Base-by-base conservation (phyloP, 805 yeast species). In the Kockiozyma suomiensis region DNA sequence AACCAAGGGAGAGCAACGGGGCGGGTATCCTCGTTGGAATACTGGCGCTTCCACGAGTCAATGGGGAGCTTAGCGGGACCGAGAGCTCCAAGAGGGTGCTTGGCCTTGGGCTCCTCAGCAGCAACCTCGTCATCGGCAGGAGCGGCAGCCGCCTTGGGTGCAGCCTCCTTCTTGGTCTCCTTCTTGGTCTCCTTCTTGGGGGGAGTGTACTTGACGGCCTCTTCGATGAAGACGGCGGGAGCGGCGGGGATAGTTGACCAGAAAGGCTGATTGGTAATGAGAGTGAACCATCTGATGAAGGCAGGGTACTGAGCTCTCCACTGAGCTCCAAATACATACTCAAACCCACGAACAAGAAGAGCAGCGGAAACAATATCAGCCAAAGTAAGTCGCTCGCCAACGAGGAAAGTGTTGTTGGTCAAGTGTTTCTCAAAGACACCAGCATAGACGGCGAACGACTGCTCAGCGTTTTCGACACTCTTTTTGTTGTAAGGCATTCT, bases 11-110 rank as follows among this genome's bases (percentile, higher is more conserved):
- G 82, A 68, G 97, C 96, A 69, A 78, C 85, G 75, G 85, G 86
- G 80, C 97, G 89, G 75, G 98, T 93, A 73, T 94, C 98, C 80
- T 90, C 93, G 84, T 93, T 94, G 67, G 97, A 91, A 87, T 94
- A 93, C 68, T 79, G 79, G 81, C 97, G 88, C 85, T 94, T 94
- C 96, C 97, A 92, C 78, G 90, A 94, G 74, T 93, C 97, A 66
- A 93, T 72, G 64, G 84, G 78, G 70, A 85, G 79, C 64, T 86
- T 72, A 63, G 90, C 75, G 74, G 83, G 87, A 71, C 94, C 96
- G 67, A 93, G 84, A 61, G 81, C 79, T 76, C 85, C 96, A 75
- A 92, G 84, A 73, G 98, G 97, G 81, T 93, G 98, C 78, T 87
- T 88, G 69, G 91, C 83, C 80, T 88, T 89, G 54, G 70, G 58